Base-by-base conservation (phyloP, 371 early-diverging fungal species). In the Mortierella sp. region DNA sequence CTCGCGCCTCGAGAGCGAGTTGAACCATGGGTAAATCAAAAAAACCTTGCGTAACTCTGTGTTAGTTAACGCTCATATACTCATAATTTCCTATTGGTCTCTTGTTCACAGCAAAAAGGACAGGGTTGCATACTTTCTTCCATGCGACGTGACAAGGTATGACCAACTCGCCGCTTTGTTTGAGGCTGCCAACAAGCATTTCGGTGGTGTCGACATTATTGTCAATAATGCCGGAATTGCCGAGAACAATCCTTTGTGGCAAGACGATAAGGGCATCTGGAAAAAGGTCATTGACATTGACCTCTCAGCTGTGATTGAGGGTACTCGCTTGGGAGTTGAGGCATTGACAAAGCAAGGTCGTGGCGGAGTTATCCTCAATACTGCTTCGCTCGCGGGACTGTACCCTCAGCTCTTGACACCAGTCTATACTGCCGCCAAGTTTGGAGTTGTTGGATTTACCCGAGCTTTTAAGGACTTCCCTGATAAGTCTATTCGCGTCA, bases 401-500 rank as follows among this genome's bases (percentile, higher is more conserved):
- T 89, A 90, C 69, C 94, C 92, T 12, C 85, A 88, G n/a, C 86
- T 88, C 12, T 66, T 84, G 2, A 89, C 90, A 35, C 95, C 96
- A 3, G 87, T 93, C 9, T 96, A 96, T 80, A 90, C 92, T 2
- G 94, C 95, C 0, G 90, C 94, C 32, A 96, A 96, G 83, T 91
- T 89, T 67, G 96, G 92, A 12, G 92, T 91, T 20, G 88, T 94
- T 16, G 90, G 90, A 0, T 86, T 94, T 64, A 91, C 93, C 0
- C 81, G 86, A 51, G 86, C 90, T 55, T 86, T 91, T 47, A 89
- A 85, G 37, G 76, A 78, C 24, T 70, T 90, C 20, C 80, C 84
- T 35, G 78, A 87, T 10, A 57, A 69, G 24, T 26, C 26, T 2
- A 91, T 96, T 45, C 86, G 91, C 1, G 92, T 95, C 64, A 93